phyloP scores from a whole-genome alignment of 257 asterid genomes.

The Ilex aquifolium region DNA sequence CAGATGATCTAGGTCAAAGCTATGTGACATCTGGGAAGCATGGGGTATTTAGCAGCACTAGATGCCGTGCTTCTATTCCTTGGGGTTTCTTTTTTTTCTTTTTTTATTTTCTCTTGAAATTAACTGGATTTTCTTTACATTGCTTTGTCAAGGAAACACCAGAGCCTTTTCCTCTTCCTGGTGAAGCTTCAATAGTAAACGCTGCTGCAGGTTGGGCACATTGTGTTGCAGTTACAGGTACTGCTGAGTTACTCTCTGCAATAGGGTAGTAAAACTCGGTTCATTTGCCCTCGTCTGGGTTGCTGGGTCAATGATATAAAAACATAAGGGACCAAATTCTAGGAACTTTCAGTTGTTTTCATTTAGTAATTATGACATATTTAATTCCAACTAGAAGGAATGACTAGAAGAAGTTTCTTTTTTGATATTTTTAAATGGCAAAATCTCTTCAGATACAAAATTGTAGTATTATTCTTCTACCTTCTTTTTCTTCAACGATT shows the following conservation, averaged over 20 bases:
- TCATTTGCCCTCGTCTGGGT: neutral
- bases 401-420: neutral
- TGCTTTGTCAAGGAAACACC: slow-evolving; percentile 79
- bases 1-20: slow-evolving; percentile 93
- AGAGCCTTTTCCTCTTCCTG: slow-evolving; percentile 96
- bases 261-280: neutral
- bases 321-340: too few relatives aligned
- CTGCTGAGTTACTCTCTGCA: neutral
- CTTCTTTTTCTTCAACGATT: neutral
- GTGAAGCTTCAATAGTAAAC: slow-evolving; percentile 46
- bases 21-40: slow-evolving; percentile 92
- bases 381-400: neutral
- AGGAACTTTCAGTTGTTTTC: too few relatives aligned
- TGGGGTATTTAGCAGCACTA: slow-evolving; percentile 49
- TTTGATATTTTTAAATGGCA: neutral
- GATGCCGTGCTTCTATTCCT: neutral
- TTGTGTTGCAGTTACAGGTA: slow-evolving; percentile 85
- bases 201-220: slow-evolving; percentile 99
- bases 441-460: neutral
- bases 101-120: slow-evolving; percentile 7
- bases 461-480: neutral
- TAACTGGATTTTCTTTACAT: slow-evolving; percentile 32
- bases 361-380: too few relatives aligned
- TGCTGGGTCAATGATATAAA: neutral
- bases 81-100: too few relatives aligned